Conservation (phyloP, 2,329 filamentous ascomycete genomes). For the Rutstroemia sp. region DNA sequence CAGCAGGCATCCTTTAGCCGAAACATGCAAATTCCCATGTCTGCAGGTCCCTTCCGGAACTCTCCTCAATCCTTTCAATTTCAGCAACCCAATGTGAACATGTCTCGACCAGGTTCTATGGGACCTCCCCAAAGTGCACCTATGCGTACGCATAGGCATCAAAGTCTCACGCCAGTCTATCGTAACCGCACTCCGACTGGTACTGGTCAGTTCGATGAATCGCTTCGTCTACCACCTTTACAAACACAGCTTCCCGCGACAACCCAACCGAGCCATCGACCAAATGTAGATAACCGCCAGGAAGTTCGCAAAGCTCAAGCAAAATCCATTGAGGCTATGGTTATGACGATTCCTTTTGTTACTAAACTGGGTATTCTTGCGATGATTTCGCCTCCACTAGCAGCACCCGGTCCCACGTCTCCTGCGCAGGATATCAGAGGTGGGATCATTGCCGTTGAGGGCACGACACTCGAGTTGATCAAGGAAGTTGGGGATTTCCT, state of each 20-base stretch:
- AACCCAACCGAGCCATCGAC: slow-evolving; percentile 32
- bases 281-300: slow-evolving; percentile 21
- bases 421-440: slow-evolving; percentile 50
- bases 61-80: slow-evolving; percentile 29
- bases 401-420: slow-evolving; percentile 31
- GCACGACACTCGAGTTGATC: slow-evolving; percentile 48
- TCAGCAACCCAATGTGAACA: background rate
- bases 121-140: slow-evolving; percentile 26
- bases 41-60: slow-evolving; percentile 29
- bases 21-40: slow-evolving; percentile 23
- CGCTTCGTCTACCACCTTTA: slow-evolving; percentile 29
- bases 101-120: slow-evolving; percentile 24
- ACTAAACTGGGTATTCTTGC: slow-evolving; percentile 72
- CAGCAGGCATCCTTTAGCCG: slow-evolving; percentile 18
- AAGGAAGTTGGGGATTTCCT: slow-evolving; percentile 56
- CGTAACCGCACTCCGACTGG: slow-evolving; percentile 16
- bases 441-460: slow-evolving; percentile 77
- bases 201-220: slow-evolving; percentile 24
- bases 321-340: slow-evolving; percentile 56
- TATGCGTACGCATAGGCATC: slow-evolving; percentile 15
- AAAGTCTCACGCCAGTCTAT: slow-evolving; percentile 17
- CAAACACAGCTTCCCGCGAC: slow-evolving; percentile 30
- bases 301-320: slow-evolving; percentile 31
- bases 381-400: slow-evolving; percentile 65
- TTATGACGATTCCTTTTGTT: slow-evolving; percentile 67